phyloP scores from a whole-genome alignment of 768 basidiomycete genomes.

The Boletus rufocinnamomeus region DNA sequence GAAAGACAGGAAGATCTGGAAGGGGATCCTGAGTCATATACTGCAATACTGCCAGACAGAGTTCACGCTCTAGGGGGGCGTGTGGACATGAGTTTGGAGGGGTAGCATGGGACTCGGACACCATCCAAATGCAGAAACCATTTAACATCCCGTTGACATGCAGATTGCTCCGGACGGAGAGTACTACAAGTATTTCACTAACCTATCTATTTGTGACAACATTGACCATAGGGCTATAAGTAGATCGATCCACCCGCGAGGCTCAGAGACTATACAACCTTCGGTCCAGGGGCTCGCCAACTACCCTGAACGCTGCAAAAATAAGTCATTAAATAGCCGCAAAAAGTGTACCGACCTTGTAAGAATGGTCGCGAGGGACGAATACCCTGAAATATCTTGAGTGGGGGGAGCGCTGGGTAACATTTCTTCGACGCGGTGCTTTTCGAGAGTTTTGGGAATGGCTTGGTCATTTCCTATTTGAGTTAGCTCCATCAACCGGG shows the following conservation, averaged over 20 bases:
- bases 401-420: constrained; percentile 7
- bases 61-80: neutral
- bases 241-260: constrained; percentile 18
- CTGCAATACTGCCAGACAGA: neutral
- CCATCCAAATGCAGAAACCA: neutral
- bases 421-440: constrained; percentile 34
- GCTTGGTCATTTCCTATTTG: constrained; percentile 15
- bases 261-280: constrained; percentile 4
- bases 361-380: constrained; percentile 14
- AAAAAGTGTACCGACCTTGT: neutral
- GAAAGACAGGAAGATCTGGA: neutral
- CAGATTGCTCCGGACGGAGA: neutral
- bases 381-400: constrained; percentile 32
- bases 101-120: neutral
- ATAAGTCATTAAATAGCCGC: constrained; percentile 22
- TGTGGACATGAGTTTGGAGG: neutral
- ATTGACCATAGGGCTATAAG: neutral
- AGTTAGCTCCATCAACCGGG: constrained; percentile 12
- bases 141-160: neutral
- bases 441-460: constrained; percentile 30
- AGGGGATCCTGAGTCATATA: neutral
- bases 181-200: neutral
- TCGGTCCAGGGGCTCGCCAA: constrained; percentile 2
- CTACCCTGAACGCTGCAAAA: constrained; percentile 21
- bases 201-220: neutral